These are phyloP conservation scores for Maudiozyma bulderi DNA, from an alignment of 805 yeast species.

Conservation along the genomic window DNA sequence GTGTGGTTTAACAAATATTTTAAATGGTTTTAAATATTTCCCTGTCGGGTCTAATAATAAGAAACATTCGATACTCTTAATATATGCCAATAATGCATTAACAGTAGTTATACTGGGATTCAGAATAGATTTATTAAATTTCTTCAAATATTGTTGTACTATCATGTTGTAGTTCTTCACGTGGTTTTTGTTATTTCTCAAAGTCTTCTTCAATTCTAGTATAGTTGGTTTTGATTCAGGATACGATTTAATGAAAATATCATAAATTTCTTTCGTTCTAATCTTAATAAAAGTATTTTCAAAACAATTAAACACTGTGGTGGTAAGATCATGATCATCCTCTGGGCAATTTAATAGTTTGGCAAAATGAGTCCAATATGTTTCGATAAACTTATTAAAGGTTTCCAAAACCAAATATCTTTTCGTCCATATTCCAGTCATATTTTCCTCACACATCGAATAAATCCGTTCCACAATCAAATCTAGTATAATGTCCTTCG, in stretches of 20 bases:
- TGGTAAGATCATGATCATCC: conserved; percentile 22
- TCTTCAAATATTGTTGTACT: conserved; percentile 11
- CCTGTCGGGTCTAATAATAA: conserved; percentile 79
- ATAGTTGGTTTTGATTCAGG: conserved; percentile 47
- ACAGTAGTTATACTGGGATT: conserved; percentile 78
- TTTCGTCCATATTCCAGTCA: conserved; percentile 13
- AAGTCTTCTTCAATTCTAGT: conserved; percentile 48
- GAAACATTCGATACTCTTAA: conserved; percentile 63
- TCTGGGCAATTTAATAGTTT: conserved; percentile 16
- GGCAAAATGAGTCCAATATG: conserved; percentile 20
- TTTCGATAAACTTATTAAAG: conserved; percentile 19
- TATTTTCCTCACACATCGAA: conserved; percentile 11
- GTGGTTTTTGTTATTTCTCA: conserved; percentile 31
- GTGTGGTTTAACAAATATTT: conserved; percentile 64
- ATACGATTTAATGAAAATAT: conserved; percentile 40
- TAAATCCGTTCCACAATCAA: conserved; percentile 14
- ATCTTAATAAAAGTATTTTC: conserved; percentile 26
- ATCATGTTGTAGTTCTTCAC: conserved; percentile 19
- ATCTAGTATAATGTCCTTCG: conserved; percentile 16
- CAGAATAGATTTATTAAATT: conserved; percentile 32
- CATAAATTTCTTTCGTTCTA: conserved; percentile 49
- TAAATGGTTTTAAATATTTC: conserved; percentile 66
- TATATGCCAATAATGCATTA: conserved; percentile 59
- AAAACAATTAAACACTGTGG: conserved; percentile 17
- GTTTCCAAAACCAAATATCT: conserved; percentile 20